Evolutionary conservation across 345 rosid genomes (phyloP), one percentile per base, ranked within the genome.

Genomic region (Brassica incana): DNA sequence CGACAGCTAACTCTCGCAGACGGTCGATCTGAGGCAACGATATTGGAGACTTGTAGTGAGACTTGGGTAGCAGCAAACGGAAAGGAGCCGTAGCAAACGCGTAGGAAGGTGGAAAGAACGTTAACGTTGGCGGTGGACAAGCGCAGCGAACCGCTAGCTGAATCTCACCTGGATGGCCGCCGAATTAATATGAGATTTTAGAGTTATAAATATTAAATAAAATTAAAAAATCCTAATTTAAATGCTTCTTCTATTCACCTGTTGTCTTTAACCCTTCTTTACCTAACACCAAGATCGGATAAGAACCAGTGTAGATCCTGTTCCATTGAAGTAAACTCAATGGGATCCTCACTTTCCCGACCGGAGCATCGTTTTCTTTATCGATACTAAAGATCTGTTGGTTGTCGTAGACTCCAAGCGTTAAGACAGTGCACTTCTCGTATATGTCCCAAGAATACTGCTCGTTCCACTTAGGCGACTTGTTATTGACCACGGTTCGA

Each of bases 321-420:
- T 78, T 8, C 61, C 38, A 58, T 0, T 9, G 0, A 6, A 78
- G 73, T 0, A 6, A 11, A 3, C n/a, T 67, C 64, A 79, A n/a
- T n/a, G 52, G 82, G 27, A 79, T 73, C 50, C 82, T 59, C 38
- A 79, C 78, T 67, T 79, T 73, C 23, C 78, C 82, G 0, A 79
- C 4, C 3, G 78, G 78, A n/a, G 1, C 63, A 60, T 78, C 77
- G 0, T 78, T 4, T 0, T 0, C 14, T 0, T 6, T 0, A 16
- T 29, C 0, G 8, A 16, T 10, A 9, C 15, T 25, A 7, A 14
- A 2, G 8, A 73, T 3, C 1, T 79, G 69, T 1, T 4, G 27
- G 6, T 79, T 73, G n/a, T 79, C 78, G 70, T 79, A 73, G 40
- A 79, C 1, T 23, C 78, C 82, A 4, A 79, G 8, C 3, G 78